Base-by-base conservation (phyloP, 169 alveolate species). In the Cryptosporidium bovis region DNA sequence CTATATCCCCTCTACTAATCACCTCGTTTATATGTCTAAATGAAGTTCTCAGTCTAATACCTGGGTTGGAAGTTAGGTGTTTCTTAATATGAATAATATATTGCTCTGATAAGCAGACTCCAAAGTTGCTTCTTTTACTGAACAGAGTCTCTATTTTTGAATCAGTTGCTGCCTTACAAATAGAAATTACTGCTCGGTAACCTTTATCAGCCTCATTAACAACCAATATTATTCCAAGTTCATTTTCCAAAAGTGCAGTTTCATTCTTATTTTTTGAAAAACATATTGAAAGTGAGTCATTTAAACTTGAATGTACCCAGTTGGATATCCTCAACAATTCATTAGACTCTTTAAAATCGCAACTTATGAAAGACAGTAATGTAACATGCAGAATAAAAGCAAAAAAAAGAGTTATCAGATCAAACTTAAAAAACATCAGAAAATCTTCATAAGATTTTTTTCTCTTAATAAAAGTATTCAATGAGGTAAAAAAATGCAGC, bases 191-290 rank as follows among this genome's bases (percentile, higher is more conserved):
- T 7, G 60, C 44, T 20, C 3, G 13, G 60, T 27, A 69, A 20
- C 50, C 34, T 69, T 69, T 24, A 24, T 69, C 51, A 16, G 51
- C 33, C 51, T 55, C 44, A 3, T 6, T 36, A 29, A 69, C 40
- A 24, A 31, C 56, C n/a, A 51, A 69, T 33, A 69, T 69, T 29
- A 69, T 33, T 33, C 68, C 83, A 16, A 69, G 56, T 15, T 27
- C 56, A 51, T 51, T 51, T 24, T 7, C 36, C 6, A 44, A 33
- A 10, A 16, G 24, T 16, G n/a, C 15, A 6, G 56, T n/a, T 8
- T 16, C 13, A 2, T 29, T 24, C 36, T 53, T 0, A 4, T 27
- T 3, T 2, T 69, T n/a, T 16, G 16, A 20, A 53, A 53, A 27
- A 34, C 83, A 69, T 31, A 53, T 69, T 8, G 33, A 48, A 5